These are phyloP conservation scores for Jatropha podagrica DNA, from an alignment of 441 rosid genomes.

Conservation along the genomic window DNA sequence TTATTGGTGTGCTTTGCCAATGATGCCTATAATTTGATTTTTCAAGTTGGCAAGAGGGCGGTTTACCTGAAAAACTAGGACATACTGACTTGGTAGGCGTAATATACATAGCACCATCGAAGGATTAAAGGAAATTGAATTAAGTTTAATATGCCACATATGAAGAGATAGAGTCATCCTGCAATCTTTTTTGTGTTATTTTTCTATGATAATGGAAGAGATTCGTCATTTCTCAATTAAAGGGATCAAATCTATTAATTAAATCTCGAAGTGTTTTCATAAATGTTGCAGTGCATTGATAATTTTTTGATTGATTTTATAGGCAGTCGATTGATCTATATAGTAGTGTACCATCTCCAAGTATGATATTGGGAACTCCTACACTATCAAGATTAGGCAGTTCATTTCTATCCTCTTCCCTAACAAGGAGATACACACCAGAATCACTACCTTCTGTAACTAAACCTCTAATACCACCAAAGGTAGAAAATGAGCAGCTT, in stretches of 20 bases:
- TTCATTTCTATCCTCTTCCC: constrained; percentile 61
- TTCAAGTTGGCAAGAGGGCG: not conserved
- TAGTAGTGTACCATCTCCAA: constrained; percentile 74
- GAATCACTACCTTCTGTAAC: constrained; percentile 47
- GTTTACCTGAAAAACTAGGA: not conserved
- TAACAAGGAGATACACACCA: constrained; percentile 65
- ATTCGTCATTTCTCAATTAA: too few relatives aligned
- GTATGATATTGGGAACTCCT: constrained; percentile 58
- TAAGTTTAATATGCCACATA: not conserved
- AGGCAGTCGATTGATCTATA: constrained; percentile 86
- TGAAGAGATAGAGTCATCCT: not conserved
- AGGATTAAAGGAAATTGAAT: not conserved
- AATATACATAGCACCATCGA: not conserved
- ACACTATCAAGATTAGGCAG: constrained; percentile 59
- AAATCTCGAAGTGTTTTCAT: too few relatives aligned
- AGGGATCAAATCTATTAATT: too few relatives aligned
- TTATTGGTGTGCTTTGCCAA: not conserved
- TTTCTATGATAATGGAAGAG: too few relatives aligned
- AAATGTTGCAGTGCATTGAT: too few relatives aligned
- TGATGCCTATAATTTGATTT: not conserved
- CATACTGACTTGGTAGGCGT: not conserved
- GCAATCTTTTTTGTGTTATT: too few relatives aligned
- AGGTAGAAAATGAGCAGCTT: constrained; percentile 40
- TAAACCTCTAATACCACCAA: constrained; percentile 54
- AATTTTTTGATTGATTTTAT: constrained; percentile 21